Evolutionary conservation across 139 green algal species (phyloP).

Genomic region (Auxenochlorella pyrenoidosa): DNA sequence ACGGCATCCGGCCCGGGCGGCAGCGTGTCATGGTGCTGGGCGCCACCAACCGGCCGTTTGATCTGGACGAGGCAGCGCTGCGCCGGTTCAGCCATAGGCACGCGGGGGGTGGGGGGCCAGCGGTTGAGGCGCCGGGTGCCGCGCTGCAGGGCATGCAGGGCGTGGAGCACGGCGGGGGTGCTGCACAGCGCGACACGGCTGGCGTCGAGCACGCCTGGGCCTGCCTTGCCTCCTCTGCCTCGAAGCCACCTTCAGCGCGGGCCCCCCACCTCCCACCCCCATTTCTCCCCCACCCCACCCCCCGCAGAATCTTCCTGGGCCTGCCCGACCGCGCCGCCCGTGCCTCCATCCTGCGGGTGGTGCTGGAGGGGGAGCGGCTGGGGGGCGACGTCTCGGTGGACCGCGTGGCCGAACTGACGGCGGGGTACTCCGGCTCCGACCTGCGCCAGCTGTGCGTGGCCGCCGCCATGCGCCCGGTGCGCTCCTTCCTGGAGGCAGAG

Average conservation of each 20-base stretch:
- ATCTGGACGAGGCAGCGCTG: slow-evolving; percentile 83
- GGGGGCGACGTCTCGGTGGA: slow-evolving; percentile 41
- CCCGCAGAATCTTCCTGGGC: slow-evolving; percentile 71
- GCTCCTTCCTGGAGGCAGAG: slow-evolving; percentile 43
- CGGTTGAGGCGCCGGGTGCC: no score
- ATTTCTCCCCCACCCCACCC: slow-evolving; percentile 25
- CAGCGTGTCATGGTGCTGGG: slow-evolving; percentile 68
- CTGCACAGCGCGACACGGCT: no score
- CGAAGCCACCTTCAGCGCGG: no score
- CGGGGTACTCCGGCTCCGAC: slow-evolving; percentile 58
- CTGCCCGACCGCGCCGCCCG: slow-evolving; percentile 69
- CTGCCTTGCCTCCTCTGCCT: no score
- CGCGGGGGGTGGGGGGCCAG: no score
- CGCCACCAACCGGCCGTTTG: slow-evolving; percentile 79
- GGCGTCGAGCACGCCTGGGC: no score
- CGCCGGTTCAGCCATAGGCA: slow-evolving; percentile 48
- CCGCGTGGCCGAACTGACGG: slow-evolving; percentile 42
- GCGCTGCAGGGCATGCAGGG: no score
- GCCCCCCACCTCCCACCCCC: background rate
- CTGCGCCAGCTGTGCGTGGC: slow-evolving; percentile 52
- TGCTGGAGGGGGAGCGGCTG: slow-evolving; percentile 50
- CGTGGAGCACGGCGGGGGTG: no score
- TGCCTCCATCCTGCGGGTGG: slow-evolving; percentile 65
- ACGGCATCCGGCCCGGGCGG: slow-evolving; percentile 22
- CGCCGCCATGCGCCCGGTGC: slow-evolving; percentile 58